Base-by-base conservation (phyloP, 2,329 filamentous ascomycete genomes). In the Aspergillus felis region DNA sequence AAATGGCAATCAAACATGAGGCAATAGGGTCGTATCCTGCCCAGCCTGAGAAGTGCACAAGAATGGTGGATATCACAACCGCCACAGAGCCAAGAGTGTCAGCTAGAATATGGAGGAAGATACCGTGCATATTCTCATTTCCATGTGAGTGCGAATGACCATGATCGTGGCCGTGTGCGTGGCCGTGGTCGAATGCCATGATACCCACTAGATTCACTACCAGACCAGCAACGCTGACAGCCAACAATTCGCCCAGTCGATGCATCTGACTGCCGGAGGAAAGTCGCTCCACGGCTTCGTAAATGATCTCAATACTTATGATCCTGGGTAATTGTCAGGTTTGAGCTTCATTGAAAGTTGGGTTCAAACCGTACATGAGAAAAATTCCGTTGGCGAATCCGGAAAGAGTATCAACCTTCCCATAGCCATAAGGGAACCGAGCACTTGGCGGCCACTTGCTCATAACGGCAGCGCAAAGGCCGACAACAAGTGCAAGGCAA, bases 61-160 rank as follows among this genome's bases (percentile, higher is more conserved):
- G 80, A 0, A 91, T 79, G 0, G 94, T 99, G 7, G 92, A 97
- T 35, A 92, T 85, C 60, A 99, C 96, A 50, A 99, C 94, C 1
- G 94, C 94, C 1, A 92, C 89, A 55, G 92, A 97, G 27, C 94
- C 94, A 29, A 97, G 86, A 0, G 94, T 96, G 71, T 99, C 94
- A 5, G 94, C 94, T 28, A 97, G 82, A 52, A 99, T 90, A 69
- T 99, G 94, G 22, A 99, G 80, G 74, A 96, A 99, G 64, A 99
- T 97, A 12, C 94, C 94, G 66, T 94, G 85, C 92, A 99, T 97
- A 71, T 99, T 99, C 68, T 99, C 94, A 72, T 96, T 96, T 60
- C 91, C 89, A 68, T 92, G 89, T 22, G 69, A 70, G 59, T 78
- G 77, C 35, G 63, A 68, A 57, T 80, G 79, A 7, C 68, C 71